Evolutionary conservation across 2,329 filamentous ascomycete genomes (phyloP), one percentile per base, ranked within the genome.

Genomic region (Fusarium praegraminearum): DNA sequence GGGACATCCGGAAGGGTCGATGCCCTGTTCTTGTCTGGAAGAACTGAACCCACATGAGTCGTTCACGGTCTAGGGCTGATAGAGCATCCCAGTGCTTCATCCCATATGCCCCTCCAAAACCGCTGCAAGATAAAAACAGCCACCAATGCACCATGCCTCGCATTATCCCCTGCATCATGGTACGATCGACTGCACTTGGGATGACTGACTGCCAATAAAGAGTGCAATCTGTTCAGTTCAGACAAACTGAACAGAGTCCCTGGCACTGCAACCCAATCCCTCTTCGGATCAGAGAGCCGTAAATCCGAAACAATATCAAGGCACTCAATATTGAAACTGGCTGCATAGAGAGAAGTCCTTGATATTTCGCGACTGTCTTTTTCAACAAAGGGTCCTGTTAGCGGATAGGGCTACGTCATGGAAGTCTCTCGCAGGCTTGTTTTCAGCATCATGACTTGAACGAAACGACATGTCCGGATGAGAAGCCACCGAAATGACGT

Each of bases 181-280:
- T 49, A 45, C 51, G 58, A 70, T 70, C 63, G 47, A 50, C 30
- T 51, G 33, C 38, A 47, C 40, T 66, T 52, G 35, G 45, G 58
- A 56, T 53, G 64, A 36, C 51, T 44, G 46, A 50, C 47, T 60
- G 20, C 53, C 50, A 44, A 40, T 40, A 33, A 45, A 50, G 46
- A 60, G 38, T 49, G 28, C 16, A 50, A 62, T 33, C 47, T 32
- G 26, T 43, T 35, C 46, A 62, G 35, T 43, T 35, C 43, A 66
- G 35, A 50, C 35, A 35, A 22, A 62, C 58, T 41, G 24, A 51
- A 62, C 36, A 47, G 55, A 41, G 28, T 55, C 63, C 58, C 55
- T 70, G 67, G 54, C 52, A 61, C 59, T 72, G 69, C 50, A 70
- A 57, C 68, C 54, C 69, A 56, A 53, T 45, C 28, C 49, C 36